phyloP scores from a whole-genome alignment of 805 yeast genomes.

The Metschnikowia drakensbergensis region DNA sequence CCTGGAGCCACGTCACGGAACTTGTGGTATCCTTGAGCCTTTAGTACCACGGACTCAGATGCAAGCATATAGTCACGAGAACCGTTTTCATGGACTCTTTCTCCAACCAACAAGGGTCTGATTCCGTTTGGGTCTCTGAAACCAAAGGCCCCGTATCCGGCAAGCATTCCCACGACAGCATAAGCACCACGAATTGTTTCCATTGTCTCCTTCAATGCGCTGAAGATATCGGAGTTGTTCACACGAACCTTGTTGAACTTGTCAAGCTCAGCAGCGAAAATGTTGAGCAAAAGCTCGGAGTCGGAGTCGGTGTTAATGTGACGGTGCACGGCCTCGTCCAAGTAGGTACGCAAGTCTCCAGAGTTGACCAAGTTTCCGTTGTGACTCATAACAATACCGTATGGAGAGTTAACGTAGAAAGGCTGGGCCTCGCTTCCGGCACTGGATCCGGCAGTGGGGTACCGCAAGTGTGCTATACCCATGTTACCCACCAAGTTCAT shows the following conservation, averaged over 20 bases:
- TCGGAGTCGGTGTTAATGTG: slow-evolving; percentile 97
- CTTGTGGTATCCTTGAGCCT: slow-evolving; percentile 80
- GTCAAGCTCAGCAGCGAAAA: slow-evolving; percentile 89
- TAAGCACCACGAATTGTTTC: slow-evolving; percentile 89
- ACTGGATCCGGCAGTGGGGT: slow-evolving; percentile 96
- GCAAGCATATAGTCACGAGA: slow-evolving; percentile 87
- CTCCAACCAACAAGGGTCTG: slow-evolving; percentile 86
- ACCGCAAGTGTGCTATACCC: slow-evolving; percentile 93
- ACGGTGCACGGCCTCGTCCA: slow-evolving; percentile 93
- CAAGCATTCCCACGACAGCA: slow-evolving; percentile 91
- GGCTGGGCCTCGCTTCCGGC: slow-evolving; percentile 98
- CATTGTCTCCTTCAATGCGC: slow-evolving; percentile 81
- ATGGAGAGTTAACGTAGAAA: slow-evolving; percentile 94
- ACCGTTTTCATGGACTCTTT: slow-evolving; percentile 66
- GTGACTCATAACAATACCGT: slow-evolving; percentile 86
- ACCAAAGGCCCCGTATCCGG: slow-evolving; percentile 93
- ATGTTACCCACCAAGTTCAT: slow-evolving; percentile 80
- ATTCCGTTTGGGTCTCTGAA: slow-evolving; percentile 97
- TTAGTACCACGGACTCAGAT: slow-evolving; percentile 89
- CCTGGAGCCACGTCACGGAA: slow-evolving; percentile 89
- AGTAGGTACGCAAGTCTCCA: slow-evolving; percentile 63
- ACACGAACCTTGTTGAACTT: slow-evolving; percentile 91
- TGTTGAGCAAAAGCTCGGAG: slow-evolving; percentile 82
- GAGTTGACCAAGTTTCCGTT: slow-evolving; percentile 95
- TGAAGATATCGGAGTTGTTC: slow-evolving; percentile 82